These are phyloP conservation scores for Entelexis sorbosivorans DNA, from an alignment of 1,139 yeast genomes.

Conservation along the genomic window DNA sequence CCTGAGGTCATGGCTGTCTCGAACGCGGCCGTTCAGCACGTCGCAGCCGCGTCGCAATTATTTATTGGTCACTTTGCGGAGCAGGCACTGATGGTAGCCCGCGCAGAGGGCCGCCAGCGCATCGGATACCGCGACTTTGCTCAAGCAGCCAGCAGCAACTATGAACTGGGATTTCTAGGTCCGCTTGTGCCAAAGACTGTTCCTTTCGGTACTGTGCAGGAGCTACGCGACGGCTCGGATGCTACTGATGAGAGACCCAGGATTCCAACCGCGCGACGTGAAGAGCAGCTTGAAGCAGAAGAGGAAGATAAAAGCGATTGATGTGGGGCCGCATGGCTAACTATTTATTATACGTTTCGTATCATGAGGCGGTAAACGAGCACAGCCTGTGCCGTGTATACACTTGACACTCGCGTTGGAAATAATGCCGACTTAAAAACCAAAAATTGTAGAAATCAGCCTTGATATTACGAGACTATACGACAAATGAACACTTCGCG, in stretches of 20 bases:
- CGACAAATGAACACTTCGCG: no score
- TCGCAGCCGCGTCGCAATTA: conserved; percentile 79
- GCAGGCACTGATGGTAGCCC: conserved; percentile 62
- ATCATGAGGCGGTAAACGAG: no score
- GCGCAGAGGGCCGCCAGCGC: conserved; percentile 59
- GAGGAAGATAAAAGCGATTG: conserved; percentile 18
- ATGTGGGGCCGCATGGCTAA: not conserved
- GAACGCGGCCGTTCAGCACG: conserved; percentile 66
- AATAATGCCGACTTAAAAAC: no score
- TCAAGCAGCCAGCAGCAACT: conserved; percentile 55
- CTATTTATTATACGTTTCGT: not conserved
- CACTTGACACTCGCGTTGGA: no score
- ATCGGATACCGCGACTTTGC: conserved; percentile 66
- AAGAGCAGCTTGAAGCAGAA: conserved; percentile 19
- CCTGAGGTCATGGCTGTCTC: conserved; percentile 71
- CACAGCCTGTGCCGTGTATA: no score
- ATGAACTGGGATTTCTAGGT: conserved; percentile 53
- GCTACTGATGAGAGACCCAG: conserved; percentile 11
- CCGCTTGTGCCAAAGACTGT: conserved; percentile 27
- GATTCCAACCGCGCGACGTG: conserved; percentile 18
- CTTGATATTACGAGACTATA: no score
- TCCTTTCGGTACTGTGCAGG: conserved; percentile 25
- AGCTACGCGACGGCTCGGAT: conserved; percentile 18
- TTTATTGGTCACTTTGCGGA: conserved; percentile 72
- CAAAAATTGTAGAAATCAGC: no score